Base-by-base conservation (phyloP, 768 basidiomycete genomes). In the Imleria badia region DNA sequence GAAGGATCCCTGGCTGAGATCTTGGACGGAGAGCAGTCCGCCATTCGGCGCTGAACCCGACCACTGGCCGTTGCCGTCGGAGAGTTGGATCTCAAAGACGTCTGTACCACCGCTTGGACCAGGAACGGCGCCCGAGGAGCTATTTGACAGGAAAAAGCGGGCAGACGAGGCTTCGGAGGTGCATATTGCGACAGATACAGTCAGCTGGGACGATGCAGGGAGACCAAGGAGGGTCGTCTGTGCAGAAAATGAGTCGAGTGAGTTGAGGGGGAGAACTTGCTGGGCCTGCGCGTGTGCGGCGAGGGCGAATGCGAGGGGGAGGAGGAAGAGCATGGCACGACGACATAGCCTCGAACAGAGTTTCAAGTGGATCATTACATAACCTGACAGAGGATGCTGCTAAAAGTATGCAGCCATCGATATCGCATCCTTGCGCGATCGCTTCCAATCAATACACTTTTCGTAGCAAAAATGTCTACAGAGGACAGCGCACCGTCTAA, bases 121-220 rank as follows among this genome's bases (percentile, higher is more conserved):
- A 10, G 83, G 77, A 22, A 63, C 64, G 39, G 64, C 46, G 12
- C 66, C 64, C 10, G 73, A 56, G 11, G 72, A 75, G 51, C 71
- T 73, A 59, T 85, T 89, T 1, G 81, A 79, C 5, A 91, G 62
- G 56, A 86, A 82, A 60, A 90, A 85, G 15, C 78, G 75, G 8
- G 83, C 80, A 0, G 73, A 56, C 0, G 72, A 58, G 13, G 63
- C 51, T 34, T 54, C 47, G 13, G 62, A 60, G 1, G 77, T 66
- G 58, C 83, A 84, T 39, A 81, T 66, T 0, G 82, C 82, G 42
- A 84, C 59, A 13, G 78, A 76, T n/a, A 83, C 70, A 17, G 73
- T 74, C 30, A 81, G 64, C 39, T 68, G 70, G 6, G 67, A 54
- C 6, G 75, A 69, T 0, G 66, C 43, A 1, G 81, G 81, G 13